A percentile compares a stretch with the other conserved stretches of the same genome.
Conservation (phyloP, 257 asterid species). For the Echium plantagineum region DNA sequence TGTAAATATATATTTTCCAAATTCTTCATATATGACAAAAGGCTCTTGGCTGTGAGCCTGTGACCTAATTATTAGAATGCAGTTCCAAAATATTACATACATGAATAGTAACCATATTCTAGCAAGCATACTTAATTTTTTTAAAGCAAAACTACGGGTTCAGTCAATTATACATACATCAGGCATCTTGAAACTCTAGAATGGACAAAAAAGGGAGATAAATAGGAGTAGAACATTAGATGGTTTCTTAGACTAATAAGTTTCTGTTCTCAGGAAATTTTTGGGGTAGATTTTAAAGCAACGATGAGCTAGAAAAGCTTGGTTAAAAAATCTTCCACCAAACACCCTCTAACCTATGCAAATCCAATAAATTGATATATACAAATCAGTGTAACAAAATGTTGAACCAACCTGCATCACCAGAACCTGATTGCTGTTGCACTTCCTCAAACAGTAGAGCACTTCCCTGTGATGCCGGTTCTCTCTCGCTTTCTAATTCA, state of each 20-base stretch:
- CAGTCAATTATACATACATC: not conserved
- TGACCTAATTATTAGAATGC: no score
- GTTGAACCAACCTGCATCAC: slow-evolving; percentile 60
- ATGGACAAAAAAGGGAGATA: not conserved
- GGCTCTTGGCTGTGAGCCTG: no score
- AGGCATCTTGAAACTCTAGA: not conserved
- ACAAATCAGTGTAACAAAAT: not conserved
- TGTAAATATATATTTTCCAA: no score
- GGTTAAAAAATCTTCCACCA: no score
- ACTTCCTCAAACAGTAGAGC: slow-evolving; percentile 78
- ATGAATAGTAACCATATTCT: no score
- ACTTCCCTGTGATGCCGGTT: slow-evolving; percentile 59
- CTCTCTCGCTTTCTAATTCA: slow-evolving; percentile 53
- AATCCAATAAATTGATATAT: no score
- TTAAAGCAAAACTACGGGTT: not conserved
- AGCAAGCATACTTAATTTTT: no score
- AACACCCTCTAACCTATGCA: no score
- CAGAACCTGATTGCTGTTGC: no score
- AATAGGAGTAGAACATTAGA: not conserved
- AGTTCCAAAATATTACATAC: not conserved
- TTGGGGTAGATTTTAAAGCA: not conserved
- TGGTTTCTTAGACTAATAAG: not conserved
- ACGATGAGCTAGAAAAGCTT: no score
- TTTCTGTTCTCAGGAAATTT: not conserved
- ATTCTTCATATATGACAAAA: no score